These are phyloP conservation scores for Neurospora sp. DNA, from an alignment of 495 filamentous ascomycete species.

Conservation along the genomic window DNA sequence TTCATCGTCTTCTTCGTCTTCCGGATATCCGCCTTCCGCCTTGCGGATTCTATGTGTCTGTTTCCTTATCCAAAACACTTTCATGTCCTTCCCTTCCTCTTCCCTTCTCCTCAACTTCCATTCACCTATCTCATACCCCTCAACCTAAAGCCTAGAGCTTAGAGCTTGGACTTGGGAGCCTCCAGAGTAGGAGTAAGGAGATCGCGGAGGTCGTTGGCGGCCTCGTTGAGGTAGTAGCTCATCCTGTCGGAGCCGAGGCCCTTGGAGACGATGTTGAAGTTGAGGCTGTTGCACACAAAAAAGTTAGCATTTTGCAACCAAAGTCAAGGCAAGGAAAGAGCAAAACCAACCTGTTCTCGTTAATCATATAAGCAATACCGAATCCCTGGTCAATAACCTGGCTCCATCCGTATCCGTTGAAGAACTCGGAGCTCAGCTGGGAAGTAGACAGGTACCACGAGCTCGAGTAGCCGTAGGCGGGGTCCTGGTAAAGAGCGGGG, in stretches of 20 bases:
- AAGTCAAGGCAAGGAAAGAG: not conserved
- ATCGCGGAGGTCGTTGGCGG: conserved; percentile 82
- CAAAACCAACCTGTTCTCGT: conserved; percentile 66
- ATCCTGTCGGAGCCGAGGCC: conserved; percentile 82
- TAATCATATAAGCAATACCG: conserved; percentile 99
- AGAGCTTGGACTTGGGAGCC: conserved; percentile 85
- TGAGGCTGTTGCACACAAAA: conserved; percentile 46
- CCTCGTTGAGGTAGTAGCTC: conserved; percentile 90
- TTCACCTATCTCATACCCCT: not conserved
- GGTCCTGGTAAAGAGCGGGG: conserved; percentile 77
- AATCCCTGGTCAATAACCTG: conserved; percentile 96
- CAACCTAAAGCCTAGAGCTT: conserved; percentile 10
- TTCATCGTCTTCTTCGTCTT: not conserved
- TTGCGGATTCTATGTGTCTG: not conserved
- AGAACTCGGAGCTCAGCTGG: conserved; percentile 92
- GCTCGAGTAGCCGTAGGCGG: conserved; percentile 70
- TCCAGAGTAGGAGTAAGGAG: conserved; percentile 75
- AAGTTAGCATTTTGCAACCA: not conserved
- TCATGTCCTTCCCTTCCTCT: not conserved
- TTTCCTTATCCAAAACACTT: not conserved
- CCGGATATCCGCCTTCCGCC: not conserved
- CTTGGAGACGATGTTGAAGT: conserved; percentile 98
- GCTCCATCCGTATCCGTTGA: conserved; percentile 99
- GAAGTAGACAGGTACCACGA: conserved; percentile 84
- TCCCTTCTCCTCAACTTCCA: not conserved